Evolutionary conservation across 805 yeast species (phyloP), one percentile per base, ranked within the genome.

Genomic region (Yarrowia yakushimensis): DNA sequence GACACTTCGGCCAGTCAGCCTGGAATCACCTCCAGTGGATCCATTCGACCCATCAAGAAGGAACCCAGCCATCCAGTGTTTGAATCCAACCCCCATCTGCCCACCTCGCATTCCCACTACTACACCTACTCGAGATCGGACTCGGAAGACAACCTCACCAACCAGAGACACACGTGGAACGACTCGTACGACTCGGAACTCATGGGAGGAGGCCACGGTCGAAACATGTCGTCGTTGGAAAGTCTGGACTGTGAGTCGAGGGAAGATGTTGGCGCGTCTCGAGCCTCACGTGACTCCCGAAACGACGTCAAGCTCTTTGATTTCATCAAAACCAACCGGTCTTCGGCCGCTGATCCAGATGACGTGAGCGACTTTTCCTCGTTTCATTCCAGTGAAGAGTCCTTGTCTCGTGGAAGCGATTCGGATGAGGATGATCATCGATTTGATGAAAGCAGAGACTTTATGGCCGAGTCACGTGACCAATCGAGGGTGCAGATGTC

Each of bases 111-210:
- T 13, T 52, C 59, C 9, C 59, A 52, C 13, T 52, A 52, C 59
- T 34, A 34, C 25, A 52, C 59, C 2, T 25, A 52, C 25, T 36
- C 59, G 7, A 43, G 59, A 7, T 34, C 43, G 7, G 59, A 52
- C n/a, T 52, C 59, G 11, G 46, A 27, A 2, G 45, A 15, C 10
- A n/a, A 31, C 13, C 12, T 13, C 18, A 8, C 15, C 27, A 23
- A 41, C 18, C 64, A 39, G 39, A 23, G 43, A 25, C 48, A 42
- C 63, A 57, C 33, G 13, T 60, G 45, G 63, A 62, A 45, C 46
- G 63, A 63, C 45, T 41, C 62, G 15, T 63, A 28, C 36, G 37
- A 43, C 46, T 50, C 64, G 41, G 46, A 48, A 8, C 39, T 22
- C 20, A 41, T 50, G 37, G 37, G 33, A 3, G 34, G 28, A 20